Evolutionary conservation across 768 basidiomycete genomes (phyloP).

Genomic region (Mycena chlorophos): DNA sequence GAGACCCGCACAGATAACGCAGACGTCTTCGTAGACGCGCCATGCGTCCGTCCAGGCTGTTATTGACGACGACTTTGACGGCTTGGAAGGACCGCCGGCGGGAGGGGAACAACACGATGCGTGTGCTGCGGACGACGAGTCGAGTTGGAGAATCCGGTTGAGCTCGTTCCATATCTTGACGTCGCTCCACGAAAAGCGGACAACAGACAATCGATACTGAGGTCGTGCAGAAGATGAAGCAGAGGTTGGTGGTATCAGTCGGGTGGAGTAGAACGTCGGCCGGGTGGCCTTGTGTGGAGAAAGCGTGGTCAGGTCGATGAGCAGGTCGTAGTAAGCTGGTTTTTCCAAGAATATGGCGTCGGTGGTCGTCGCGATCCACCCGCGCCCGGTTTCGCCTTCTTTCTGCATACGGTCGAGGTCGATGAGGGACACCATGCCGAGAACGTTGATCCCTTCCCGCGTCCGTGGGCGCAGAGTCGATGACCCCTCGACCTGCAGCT

Average conservation of each 20-base stretch:
- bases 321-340: slow-evolving; percentile 73
- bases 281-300: slow-evolving; percentile 60
- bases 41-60: slow-evolving; percentile 72
- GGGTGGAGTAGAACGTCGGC: slow-evolving; percentile 66
- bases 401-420: slow-evolving; percentile 64
- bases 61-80: slow-evolving; percentile 37
- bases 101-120: slow-evolving; percentile 39
- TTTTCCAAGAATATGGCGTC: slow-evolving; percentile 85
- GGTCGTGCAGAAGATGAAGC: slow-evolving; percentile 37
- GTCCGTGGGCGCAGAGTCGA: slow-evolving; percentile 39
- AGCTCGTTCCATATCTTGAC: slow-evolving; percentile 74
- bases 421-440: slow-evolving; percentile 78
- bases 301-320: slow-evolving; percentile 76
- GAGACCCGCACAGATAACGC: slow-evolving; percentile 77
- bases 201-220: slow-evolving; percentile 56
- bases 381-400: slow-evolving; percentile 59
- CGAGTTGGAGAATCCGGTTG: slow-evolving; percentile 64
- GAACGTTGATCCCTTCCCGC: slow-evolving; percentile 59
- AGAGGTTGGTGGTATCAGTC: slow-evolving; percentile 39
- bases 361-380: slow-evolving; percentile 83
- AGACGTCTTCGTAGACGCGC: slow-evolving; percentile 84
- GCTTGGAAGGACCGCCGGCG: slow-evolving; percentile 24
- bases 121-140: slow-evolving; percentile 38
- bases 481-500: slow-evolving; percentile 40
- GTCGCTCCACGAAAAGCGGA: slow-evolving; percentile 84